Evolutionary conservation across 192 early-diverging fungal species (phyloP).

Genomic region (Backusella liffmaniae): DNA sequence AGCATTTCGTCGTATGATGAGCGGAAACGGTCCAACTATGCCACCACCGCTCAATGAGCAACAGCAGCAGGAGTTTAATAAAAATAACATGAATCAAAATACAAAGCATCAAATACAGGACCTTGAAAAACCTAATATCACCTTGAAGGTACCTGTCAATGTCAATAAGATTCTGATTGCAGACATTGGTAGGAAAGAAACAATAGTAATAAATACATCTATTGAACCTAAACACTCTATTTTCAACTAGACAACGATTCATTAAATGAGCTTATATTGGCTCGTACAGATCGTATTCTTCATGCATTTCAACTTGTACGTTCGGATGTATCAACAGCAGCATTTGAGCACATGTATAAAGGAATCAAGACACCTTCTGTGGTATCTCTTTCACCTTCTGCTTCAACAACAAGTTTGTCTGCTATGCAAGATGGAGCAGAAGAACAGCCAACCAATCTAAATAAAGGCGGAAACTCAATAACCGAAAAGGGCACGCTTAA

Average conservation of each 20-base stretch:
- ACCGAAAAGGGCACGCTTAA: background rate
- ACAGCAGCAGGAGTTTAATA: background rate
- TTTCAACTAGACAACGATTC: slow-evolving; percentile 48
- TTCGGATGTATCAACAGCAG: slow-evolving; percentile 18
- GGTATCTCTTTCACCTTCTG: slow-evolving; percentile 21
- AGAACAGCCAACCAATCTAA: background rate
- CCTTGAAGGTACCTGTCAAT: slow-evolving; percentile 55
- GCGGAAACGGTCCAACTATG: background rate
- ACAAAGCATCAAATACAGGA: slow-evolving; percentile 13
- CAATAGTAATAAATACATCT: background rate
- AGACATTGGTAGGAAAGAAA: slow-evolving; percentile 45
- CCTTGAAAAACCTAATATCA: slow-evolving; percentile 36
- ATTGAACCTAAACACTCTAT: background rate
- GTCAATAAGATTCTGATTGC: slow-evolving; percentile 55
- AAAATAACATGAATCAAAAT: background rate
- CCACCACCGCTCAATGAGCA: background rate
- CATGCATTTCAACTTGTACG: slow-evolving; percentile 43
- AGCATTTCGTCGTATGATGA: slow-evolving; percentile 28
- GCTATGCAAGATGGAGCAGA: background rate
- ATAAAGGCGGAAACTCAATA: background rate
- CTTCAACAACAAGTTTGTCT: slow-evolving; percentile 13
- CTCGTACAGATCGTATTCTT: slow-evolving; percentile 55
- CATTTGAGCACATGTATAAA: slow-evolving; percentile 14
- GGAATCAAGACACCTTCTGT: slow-evolving; percentile 6
- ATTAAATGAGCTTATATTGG: slow-evolving; percentile 53